These are phyloP conservation scores for Gossypioides kirkii DNA, from an alignment of 345 rosid species.

Conservation along the genomic window DNA sequence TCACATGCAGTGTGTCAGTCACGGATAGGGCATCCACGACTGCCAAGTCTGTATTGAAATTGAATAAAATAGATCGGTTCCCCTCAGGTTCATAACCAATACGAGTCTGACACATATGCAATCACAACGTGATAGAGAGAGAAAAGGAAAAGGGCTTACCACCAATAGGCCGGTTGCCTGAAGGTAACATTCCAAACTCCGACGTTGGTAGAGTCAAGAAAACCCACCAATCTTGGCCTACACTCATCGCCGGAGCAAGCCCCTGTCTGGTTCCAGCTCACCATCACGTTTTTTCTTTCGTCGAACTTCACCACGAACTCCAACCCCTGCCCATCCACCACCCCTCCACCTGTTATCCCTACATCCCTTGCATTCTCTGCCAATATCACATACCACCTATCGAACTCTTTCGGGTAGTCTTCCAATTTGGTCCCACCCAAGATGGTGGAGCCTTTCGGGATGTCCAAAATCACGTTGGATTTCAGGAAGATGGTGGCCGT, in stretches of 20 bases:
- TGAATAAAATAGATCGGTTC: background rate
- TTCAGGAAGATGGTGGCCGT: slow-evolving; percentile 71
- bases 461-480: slow-evolving; percentile 56
- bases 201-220: slow-evolving; percentile 59
- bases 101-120: background rate
- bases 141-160: slow-evolving; percentile 35
- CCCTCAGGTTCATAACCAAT: background rate
- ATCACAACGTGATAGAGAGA: background rate
- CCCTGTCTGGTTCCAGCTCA: slow-evolving; percentile 85
- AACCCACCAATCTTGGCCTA: slow-evolving; percentile 76
- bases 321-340: slow-evolving; percentile 75
- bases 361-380: slow-evolving; percentile 73
- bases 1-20: background rate
- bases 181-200: slow-evolving; percentile 59
- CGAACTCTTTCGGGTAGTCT: slow-evolving; percentile 54
- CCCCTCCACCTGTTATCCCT: slow-evolving; percentile 88
- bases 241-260: slow-evolving; percentile 87
- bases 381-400: slow-evolving; percentile 74
- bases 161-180: slow-evolving; percentile 87
- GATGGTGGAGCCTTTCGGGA: slow-evolving; percentile 55
- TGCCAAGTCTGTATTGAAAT: background rate
- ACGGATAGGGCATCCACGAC: background rate
- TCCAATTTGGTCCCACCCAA: slow-evolving; percentile 60
- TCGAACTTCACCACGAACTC: slow-evolving; percentile 59
- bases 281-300: slow-evolving; percentile 83